These are phyloP conservation scores for Tinospora cordifolia DNA, from an alignment of 164 flowering plant species.

Conservation along the genomic window DNA sequence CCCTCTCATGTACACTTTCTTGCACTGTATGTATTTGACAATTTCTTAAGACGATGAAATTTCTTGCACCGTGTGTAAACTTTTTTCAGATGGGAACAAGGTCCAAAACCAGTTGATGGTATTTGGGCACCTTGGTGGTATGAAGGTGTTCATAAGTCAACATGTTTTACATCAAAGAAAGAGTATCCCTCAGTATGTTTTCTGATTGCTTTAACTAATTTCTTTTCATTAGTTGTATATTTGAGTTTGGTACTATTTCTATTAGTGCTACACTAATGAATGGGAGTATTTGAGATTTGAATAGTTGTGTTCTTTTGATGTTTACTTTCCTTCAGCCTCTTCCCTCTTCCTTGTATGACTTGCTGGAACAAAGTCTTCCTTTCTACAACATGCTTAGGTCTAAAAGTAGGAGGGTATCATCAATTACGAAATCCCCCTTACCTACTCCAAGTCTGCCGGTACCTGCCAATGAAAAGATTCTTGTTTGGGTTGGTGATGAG, in stretches of 20 bases:
- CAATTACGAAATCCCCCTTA: slow-evolving; percentile 30
- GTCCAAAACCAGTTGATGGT: slow-evolving; percentile 83
- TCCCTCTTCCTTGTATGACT: slow-evolving; percentile 51
- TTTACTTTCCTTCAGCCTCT: slow-evolving; percentile 44
- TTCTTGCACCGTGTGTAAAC: not conserved
- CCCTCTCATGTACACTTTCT: not conserved
- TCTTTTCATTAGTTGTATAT: not conserved
- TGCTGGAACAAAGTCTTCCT: slow-evolving; percentile 82
- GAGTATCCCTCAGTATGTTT: slow-evolving; percentile 56
- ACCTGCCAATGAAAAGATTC: slow-evolving; percentile 76
- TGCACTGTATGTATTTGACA: not conserved
- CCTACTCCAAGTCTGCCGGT: slow-evolving; percentile 75
- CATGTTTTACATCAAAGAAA: slow-evolving; percentile 42
- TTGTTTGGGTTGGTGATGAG: slow-evolving; percentile 86
- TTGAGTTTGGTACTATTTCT: no score
- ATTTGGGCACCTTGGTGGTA: slow-evolving; percentile 99
- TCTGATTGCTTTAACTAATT: not conserved
- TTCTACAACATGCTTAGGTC: slow-evolving; percentile 71
- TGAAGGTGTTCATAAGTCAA: slow-evolving; percentile 63
- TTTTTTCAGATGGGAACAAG: slow-evolving; percentile 87
- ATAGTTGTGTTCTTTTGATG: not conserved
- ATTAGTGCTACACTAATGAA: no score
- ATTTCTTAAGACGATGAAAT: slow-evolving; percentile 4
- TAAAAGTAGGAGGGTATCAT: slow-evolving; percentile 27
- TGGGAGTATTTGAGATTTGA: no score